Conservation (phyloP, 1,284 basidiomycete genomes). For the Melanopsichium pennsylvanicum region DNA sequence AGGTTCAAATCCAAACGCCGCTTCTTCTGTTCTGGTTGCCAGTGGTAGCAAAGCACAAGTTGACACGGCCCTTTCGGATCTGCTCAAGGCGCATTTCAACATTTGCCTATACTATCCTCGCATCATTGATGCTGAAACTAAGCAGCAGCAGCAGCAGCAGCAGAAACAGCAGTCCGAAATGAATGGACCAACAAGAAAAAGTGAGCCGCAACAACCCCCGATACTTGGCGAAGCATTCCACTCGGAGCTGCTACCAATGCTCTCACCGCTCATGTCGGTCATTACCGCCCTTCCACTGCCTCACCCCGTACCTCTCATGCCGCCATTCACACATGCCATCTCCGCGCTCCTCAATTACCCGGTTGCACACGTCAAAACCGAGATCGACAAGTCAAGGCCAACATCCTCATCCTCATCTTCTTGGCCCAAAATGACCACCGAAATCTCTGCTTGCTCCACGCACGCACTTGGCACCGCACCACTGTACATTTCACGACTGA, state of each 20-base stretch:
- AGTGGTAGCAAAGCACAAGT: conserved; percentile 38
- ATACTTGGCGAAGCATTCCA: conserved; percentile 45
- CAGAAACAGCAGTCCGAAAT: conserved; percentile 1
- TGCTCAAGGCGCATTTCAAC: conserved; percentile 60
- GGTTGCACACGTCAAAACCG: conserved; percentile 17
- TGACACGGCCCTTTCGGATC: conserved; percentile 44
- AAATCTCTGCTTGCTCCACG: conserved; percentile 22
- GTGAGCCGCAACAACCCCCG: conserved; percentile 1
- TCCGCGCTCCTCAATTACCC: conserved; percentile 58
- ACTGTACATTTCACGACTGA: conserved; percentile 20
- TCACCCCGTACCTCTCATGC: conserved; percentile 35
- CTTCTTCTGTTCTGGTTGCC: conserved; percentile 11
- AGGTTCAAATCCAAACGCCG: conserved; percentile 3
- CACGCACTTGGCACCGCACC: conserved; percentile 19
- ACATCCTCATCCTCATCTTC: background rate
- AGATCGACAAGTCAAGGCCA: background rate
- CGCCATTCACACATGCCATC: conserved; percentile 56
- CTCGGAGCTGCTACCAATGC: conserved; percentile 34
- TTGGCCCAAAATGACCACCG: background rate
- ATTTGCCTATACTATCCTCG: conserved; percentile 57
- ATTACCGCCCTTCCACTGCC: conserved; percentile 28
- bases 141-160: conserved; percentile 10
- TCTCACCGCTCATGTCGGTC: conserved; percentile 42
- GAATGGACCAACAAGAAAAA: background rate
- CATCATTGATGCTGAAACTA: conserved; percentile 24